Evolutionary conservation across 495 filamentous ascomycete genomes (phyloP).

Genomic region (Tetracladium setigerum): DNA sequence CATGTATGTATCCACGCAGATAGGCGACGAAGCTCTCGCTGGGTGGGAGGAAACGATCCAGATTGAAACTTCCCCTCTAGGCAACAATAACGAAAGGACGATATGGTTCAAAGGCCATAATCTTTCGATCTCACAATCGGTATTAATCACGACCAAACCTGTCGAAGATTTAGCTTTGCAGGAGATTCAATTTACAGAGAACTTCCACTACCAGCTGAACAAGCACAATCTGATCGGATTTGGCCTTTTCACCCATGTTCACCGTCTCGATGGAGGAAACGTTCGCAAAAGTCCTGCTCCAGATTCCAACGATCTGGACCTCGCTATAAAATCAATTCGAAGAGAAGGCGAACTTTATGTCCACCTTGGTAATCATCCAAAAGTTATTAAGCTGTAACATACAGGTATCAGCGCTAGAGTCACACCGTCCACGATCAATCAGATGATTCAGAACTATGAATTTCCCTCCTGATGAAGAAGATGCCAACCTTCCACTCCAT

Average conservation of each 20-base stretch:
- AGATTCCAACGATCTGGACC: neutral
- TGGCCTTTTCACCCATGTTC: slow-evolving; percentile 1
- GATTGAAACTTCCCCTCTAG: neutral
- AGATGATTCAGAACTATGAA: too few species aligned
- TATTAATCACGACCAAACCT: too few species aligned
- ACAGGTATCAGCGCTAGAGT: too few species aligned
- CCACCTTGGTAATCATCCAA: neutral
- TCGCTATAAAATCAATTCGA: slow-evolving; percentile 2
- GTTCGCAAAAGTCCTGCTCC: slow-evolving; percentile 1
- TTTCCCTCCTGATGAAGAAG: too few species aligned
- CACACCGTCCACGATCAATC: too few species aligned
- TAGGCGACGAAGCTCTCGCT: slow-evolving; percentile 5
- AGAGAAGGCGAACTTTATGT: slow-evolving; percentile 1
- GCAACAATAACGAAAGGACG: slow-evolving; percentile 5
- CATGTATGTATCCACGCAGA: slow-evolving; percentile 3
- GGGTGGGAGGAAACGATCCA: slow-evolving; percentile 1
- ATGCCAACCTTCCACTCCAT: too few species aligned
- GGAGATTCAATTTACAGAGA: too few species aligned
- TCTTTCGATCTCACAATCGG: slow-evolving; percentile 9
- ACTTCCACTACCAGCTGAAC: too few species aligned
- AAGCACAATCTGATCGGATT: neutral
- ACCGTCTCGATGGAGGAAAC: neutral
- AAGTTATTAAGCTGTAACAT: slow-evolving; percentile 1
- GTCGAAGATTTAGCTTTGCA: too few species aligned
- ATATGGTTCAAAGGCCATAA: slow-evolving; percentile 14